These are phyloP conservation scores for Pontederia crassipes DNA, from an alignment of 176 grass and related monocot genomes.

Conservation along the genomic window DNA sequence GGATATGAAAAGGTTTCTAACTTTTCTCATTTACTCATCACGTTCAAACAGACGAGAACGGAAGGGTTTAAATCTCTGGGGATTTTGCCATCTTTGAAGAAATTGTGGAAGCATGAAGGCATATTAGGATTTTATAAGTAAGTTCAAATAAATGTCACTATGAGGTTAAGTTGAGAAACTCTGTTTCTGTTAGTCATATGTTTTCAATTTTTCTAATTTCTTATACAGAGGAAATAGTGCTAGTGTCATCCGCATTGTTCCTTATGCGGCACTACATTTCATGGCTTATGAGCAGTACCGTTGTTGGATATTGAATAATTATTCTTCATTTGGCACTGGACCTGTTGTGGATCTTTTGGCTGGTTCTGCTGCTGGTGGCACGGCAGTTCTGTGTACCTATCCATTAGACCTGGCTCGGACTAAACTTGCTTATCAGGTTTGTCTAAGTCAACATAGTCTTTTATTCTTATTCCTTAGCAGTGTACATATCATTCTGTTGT, in stretches of 20 bases:
- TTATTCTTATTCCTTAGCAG: no score
- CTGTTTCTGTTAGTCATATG: slow-evolving; percentile 8
- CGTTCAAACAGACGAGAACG: slow-evolving; percentile 56
- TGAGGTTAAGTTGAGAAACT: background rate
- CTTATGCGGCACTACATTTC: slow-evolving; percentile 90
- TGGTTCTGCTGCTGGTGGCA: slow-evolving; percentile 80
- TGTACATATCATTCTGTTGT: no score
- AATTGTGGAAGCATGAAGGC: slow-evolving; percentile 68
- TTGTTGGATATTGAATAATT: slow-evolving; percentile 86
- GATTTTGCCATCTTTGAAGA: slow-evolving; percentile 62
- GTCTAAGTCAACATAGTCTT: no score
- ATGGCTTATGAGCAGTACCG: slow-evolving; percentile 93
- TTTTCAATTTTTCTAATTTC: slow-evolving; percentile 9
- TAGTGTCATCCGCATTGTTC: slow-evolving; percentile 85
- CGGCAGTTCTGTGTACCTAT: slow-evolving; percentile 91
- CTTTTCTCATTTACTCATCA: slow-evolving; percentile 15
- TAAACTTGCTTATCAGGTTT: slow-evolving; percentile 93
- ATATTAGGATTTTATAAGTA: slow-evolving; percentile 91
- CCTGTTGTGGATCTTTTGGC: slow-evolving; percentile 83
- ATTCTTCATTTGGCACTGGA: slow-evolving; percentile 58
- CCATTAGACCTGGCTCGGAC: slow-evolving; percentile 89
- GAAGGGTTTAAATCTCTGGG: slow-evolving; percentile 77
- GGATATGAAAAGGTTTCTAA: slow-evolving; percentile 1
- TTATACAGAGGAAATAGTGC: slow-evolving; percentile 84
- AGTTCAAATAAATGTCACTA: slow-evolving; percentile 13